These are phyloP conservation scores for Ophiorrhiza pumila DNA, from an alignment of 257 asterid species.

Conservation along the genomic window DNA sequence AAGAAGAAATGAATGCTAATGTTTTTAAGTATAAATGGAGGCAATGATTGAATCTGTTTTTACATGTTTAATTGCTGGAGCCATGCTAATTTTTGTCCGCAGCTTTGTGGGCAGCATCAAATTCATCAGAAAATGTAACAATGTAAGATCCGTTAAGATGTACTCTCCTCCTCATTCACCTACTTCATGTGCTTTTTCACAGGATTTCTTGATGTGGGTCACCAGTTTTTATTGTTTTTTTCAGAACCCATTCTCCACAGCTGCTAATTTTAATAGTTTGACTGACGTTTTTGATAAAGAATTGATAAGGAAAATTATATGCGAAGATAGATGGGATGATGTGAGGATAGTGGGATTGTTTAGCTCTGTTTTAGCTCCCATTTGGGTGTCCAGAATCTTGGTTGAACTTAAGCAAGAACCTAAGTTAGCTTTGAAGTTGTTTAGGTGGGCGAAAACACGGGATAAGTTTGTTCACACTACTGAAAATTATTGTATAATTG, in stretches of 20 bases:
- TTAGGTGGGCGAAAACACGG: constrained; percentile 56
- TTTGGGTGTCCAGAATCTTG: constrained; percentile 51
- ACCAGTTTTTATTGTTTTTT: constrained; percentile 28
- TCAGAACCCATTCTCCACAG: constrained; percentile 40
- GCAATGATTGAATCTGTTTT: constrained; percentile 35
- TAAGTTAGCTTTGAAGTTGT: constrained; percentile 60
- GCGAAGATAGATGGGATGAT: constrained; percentile 66
- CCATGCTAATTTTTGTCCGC: constrained; percentile 65
- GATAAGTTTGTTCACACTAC: constrained; percentile 53
- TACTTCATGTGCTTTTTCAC: constrained; percentile 32
- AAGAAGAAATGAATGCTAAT: constrained; percentile 35
- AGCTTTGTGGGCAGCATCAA: constrained; percentile 35
- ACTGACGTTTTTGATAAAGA: constrained; percentile 31
- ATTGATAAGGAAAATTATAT: constrained; percentile 37
- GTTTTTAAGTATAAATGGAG: constrained; percentile 33
- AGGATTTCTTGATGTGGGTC: constrained; percentile 37
- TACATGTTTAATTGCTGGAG: constrained; percentile 33
- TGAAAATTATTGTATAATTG: constrained; percentile 62
- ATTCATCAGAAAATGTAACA: constrained; percentile 38
- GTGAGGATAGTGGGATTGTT: constrained; percentile 36
- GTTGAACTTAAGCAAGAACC: constrained; percentile 70
- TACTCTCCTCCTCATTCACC: constrained; percentile 12
- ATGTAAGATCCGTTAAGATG: constrained; percentile 31
- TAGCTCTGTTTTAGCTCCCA: constrained; percentile 52
- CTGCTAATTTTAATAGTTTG: constrained; percentile 21